Evolutionary conservation across 768 basidiomycete species (phyloP).

Genomic region (Suillus weaverae): DNA sequence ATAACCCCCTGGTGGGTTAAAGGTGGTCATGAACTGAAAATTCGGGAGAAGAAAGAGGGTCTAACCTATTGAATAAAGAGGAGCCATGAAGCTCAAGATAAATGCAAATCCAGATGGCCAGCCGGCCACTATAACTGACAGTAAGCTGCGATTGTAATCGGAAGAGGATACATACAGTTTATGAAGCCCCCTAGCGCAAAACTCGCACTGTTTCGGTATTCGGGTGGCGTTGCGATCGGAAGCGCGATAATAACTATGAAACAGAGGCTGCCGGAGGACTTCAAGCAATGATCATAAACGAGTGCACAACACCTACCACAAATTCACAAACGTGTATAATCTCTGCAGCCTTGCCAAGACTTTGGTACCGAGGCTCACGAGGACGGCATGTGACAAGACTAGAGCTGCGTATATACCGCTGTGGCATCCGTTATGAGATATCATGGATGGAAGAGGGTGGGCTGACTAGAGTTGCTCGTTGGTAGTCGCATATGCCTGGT

Average conservation of each 20-base stretch:
- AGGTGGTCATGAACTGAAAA: slow-evolving; percentile 21
- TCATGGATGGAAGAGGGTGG: slow-evolving; percentile 38
- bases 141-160: neutral
- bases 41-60: neutral
- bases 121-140: slow-evolving; percentile 18
- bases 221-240: neutral
- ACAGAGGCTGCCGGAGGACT: neutral
- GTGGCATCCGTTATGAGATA: slow-evolving; percentile 28
- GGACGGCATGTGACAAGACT: neutral
- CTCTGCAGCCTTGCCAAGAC: neutral
- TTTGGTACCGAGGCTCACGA: neutral
- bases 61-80: slow-evolving; percentile 4
- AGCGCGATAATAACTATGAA: neutral
- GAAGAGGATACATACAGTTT: slow-evolving; percentile 11
- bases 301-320: neutral
- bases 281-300: neutral
- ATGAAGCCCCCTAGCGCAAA: neutral
- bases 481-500: slow-evolving; percentile 43
- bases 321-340: neutral
- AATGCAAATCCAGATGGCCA: neutral
- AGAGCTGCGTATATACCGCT: neutral
- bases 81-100: neutral
- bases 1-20: neutral
- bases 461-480: slow-evolving; percentile 46
- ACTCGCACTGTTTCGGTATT: neutral